phyloP scores from a whole-genome alignment of 2,329 filamentous ascomycete genomes.

The Colletotrichum sojae region DNA sequence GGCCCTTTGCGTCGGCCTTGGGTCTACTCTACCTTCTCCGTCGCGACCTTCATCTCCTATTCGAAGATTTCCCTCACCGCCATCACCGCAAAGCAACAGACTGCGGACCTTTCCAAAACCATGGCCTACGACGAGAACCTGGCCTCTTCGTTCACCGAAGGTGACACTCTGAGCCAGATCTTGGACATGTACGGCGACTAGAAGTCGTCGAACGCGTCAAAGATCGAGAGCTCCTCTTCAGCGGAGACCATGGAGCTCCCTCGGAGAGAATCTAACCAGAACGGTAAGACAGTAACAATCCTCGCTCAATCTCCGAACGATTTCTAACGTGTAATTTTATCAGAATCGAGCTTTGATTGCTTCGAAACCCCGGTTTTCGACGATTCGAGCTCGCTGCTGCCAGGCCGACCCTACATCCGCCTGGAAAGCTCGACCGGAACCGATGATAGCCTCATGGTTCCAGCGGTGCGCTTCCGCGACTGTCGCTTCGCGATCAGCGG shows the following conservation, averaged over 20 bases:
- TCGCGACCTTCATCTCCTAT: neutral
- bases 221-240: neutral
- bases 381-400: neutral
- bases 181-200: slow-evolving; percentile 18
- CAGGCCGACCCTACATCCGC: neutral
- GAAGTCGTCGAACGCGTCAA: neutral
- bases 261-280: neutral
- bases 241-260: neutral
- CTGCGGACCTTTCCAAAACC: neutral
- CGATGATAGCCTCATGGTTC: neutral
- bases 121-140: neutral
- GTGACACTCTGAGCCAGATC: neutral
- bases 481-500: neutral
- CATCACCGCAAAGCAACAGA: neutral
- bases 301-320: no score
- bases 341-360: no score
- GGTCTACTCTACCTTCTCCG: slow-evolving; percentile 5
- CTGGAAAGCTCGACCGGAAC: neutral
- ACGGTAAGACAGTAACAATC: neutral
- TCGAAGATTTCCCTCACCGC: neutral
- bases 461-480: neutral
- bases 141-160: neutral
- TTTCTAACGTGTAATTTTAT: no score
- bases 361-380: no score
- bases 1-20: slow-evolving; percentile 3